Evolutionary conservation across 2,329 filamentous ascomycete species (phyloP).

Genomic region (Fusarium ramigenum): DNA sequence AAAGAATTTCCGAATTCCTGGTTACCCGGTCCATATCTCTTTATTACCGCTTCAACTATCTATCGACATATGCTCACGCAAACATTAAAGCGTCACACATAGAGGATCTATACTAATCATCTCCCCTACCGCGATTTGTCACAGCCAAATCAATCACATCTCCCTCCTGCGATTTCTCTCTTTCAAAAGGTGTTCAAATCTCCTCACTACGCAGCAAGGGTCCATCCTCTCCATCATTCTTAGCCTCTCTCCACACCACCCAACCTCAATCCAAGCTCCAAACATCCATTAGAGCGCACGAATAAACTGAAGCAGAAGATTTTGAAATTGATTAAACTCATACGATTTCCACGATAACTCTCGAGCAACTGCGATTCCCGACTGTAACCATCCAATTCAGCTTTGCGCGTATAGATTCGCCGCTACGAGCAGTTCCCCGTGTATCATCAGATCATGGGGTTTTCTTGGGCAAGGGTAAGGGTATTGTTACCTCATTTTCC

Average conservation of each 20-base stretch:
- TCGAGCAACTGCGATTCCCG: background rate
- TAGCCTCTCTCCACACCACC: slow-evolving; percentile 37
- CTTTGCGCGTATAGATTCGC: background rate
- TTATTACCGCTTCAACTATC: background rate
- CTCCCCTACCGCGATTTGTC: background rate
- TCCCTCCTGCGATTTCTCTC: background rate
- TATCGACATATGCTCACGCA: background rate
- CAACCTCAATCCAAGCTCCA: background rate
- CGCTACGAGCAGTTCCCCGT: background rate
- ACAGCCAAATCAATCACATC: background rate
- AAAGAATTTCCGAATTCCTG: background rate
- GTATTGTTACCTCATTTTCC: background rate
- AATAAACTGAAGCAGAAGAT: background rate
- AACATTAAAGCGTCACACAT: background rate
- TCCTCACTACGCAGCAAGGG: slow-evolving; percentile 31
- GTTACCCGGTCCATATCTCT: background rate
- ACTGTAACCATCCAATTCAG: background rate
- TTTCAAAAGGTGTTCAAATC: slow-evolving; percentile 33
- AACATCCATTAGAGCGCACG: slow-evolving; percentile 4
- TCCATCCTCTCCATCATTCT: slow-evolving; percentile 18
- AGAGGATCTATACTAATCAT: background rate
- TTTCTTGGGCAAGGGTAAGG: background rate
- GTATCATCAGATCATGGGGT: slow-evolving; percentile 25
- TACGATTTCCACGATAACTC: background rate
- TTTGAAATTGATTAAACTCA: background rate